These are phyloP conservation scores for Fagus crenata DNA, from an alignment of 306 rosid species.

Conservation along the genomic window DNA sequence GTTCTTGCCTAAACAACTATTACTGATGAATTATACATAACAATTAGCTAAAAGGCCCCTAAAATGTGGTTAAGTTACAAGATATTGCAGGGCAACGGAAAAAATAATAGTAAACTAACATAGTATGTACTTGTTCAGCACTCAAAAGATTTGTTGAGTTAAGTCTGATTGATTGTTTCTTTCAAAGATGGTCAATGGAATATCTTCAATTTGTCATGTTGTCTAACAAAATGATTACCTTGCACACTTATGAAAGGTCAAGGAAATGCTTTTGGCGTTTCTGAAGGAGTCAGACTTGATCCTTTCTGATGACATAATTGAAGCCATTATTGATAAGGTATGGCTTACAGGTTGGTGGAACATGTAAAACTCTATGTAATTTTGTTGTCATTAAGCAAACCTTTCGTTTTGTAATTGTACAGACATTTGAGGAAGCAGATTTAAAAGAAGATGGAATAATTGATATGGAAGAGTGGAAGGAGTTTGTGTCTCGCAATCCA, in stretches of 20 bases:
- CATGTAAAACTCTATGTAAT: not conserved
- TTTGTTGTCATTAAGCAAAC: not conserved
- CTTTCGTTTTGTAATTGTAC: conserved; percentile 1
- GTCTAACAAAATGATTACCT: not conserved
- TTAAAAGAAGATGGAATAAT: conserved; percentile 60
- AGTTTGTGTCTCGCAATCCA: conserved; percentile 46
- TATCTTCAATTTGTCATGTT: too few relatives aligned
- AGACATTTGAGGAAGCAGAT: conserved; percentile 59
- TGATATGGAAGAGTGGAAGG: conserved; percentile 49
- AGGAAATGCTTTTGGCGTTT: conserved; percentile 54
- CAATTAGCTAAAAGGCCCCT: too few relatives aligned
- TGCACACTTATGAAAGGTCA: conserved; percentile 33
- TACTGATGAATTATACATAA: too few relatives aligned
- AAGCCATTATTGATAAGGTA: conserved; percentile 52
- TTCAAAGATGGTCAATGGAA: too few relatives aligned
- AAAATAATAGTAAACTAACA: not conserved
- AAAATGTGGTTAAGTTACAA: too few relatives aligned
- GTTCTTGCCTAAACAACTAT: not conserved
- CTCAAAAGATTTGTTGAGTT: too few relatives aligned
- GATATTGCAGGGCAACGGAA: too few relatives aligned
- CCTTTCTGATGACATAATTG: conserved; percentile 51
- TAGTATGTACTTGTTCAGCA: not conserved
- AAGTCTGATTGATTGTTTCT: too few relatives aligned
- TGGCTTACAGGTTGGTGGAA: not conserved
- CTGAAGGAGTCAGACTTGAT: conserved; percentile 52